phyloP scores from a whole-genome alignment of 2,329 filamentous ascomycete genomes.

The Cercospora sp. region DNA sequence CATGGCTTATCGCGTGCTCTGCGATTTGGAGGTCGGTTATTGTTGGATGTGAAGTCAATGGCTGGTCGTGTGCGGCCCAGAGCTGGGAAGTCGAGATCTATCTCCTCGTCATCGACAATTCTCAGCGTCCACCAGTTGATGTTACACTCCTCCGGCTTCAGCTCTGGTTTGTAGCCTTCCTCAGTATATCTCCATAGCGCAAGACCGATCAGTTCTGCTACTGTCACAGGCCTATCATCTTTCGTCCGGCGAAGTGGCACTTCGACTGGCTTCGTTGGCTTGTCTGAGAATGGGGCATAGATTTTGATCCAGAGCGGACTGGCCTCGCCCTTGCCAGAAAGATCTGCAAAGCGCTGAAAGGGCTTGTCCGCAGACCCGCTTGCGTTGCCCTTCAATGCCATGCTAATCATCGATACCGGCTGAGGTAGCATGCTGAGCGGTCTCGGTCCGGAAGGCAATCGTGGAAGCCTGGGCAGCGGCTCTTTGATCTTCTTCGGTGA shows the following conservation, averaged over 20 bases:
- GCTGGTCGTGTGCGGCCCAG: constrained; percentile 72
- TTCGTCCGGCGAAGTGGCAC: constrained; percentile 69
- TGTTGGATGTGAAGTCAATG: constrained; percentile 75
- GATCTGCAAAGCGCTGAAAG: constrained; percentile 72
- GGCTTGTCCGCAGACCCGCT: constrained; percentile 55
- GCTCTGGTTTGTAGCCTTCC: constrained; percentile 68
- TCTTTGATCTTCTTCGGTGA: constrained; percentile 65
- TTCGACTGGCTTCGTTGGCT: constrained; percentile 65
- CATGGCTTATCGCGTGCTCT: constrained; percentile 73
- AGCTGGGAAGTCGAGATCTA: constrained; percentile 81
- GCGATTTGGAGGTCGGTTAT: constrained; percentile 65
- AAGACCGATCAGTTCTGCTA: constrained; percentile 79
- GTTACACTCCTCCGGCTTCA: constrained; percentile 66
- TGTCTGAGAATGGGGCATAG: constrained; percentile 70
- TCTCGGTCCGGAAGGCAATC: constrained; percentile 66
- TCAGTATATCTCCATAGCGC: constrained; percentile 76
- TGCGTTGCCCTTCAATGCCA: constrained; percentile 63
- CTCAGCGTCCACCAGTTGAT: constrained; percentile 80
- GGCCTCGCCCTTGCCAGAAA: constrained; percentile 75
- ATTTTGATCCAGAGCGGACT: constrained; percentile 75
- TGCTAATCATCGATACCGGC: constrained; percentile 61
- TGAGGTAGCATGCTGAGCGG: constrained; percentile 71
- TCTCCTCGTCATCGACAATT: constrained; percentile 81
- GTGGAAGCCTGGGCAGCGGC: constrained; percentile 59
- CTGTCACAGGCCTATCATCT: constrained; percentile 68